Evolutionary conservation across 2,329 filamentous ascomycete genomes (phyloP).

Genomic region (Akanthomyces uredinophilus): DNA sequence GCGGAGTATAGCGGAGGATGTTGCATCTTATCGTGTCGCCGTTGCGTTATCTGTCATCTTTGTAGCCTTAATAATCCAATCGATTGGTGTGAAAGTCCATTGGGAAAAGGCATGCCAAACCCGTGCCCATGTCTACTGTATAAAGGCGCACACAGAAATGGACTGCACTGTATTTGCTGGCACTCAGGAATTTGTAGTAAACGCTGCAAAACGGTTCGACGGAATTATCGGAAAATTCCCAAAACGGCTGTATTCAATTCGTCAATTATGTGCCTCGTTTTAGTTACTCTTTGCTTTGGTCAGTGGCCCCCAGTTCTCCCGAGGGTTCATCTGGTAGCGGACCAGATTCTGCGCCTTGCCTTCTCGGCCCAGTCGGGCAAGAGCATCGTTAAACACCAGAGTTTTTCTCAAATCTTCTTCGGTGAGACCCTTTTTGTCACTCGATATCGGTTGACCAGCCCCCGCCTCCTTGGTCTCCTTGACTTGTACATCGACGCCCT

Average conservation of each 20-base stretch:
- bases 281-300: slow-evolving; percentile 55
- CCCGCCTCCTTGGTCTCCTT: slow-evolving; percentile 18
- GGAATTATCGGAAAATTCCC: not conserved
- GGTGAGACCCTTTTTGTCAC: slow-evolving; percentile 18
- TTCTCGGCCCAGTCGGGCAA: slow-evolving; percentile 71
- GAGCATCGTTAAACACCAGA: slow-evolving; percentile 66
- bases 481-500: slow-evolving; percentile 32
- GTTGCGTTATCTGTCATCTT: not conserved
- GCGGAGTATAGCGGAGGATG: not conserved
- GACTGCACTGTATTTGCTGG: not conserved
- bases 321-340: slow-evolving; percentile 84
- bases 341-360: slow-evolving; percentile 64
- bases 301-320: slow-evolving; percentile 92
- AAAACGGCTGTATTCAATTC: not conserved
- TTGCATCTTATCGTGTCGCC: slow-evolving; percentile 1
- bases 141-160: not conserved
- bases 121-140: not conserved
- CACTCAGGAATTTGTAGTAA: too few species aligned
- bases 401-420: slow-evolving; percentile 52
- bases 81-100: not conserved
- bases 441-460: slow-evolving; percentile 17
- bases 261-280: slow-evolving; percentile 27
- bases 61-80: not conserved
- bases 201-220: not conserved
- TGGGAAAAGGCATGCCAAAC: not conserved